Conservation (phyloP, 2,329 filamentous ascomycete species). For the Curvularia sp. region DNA sequence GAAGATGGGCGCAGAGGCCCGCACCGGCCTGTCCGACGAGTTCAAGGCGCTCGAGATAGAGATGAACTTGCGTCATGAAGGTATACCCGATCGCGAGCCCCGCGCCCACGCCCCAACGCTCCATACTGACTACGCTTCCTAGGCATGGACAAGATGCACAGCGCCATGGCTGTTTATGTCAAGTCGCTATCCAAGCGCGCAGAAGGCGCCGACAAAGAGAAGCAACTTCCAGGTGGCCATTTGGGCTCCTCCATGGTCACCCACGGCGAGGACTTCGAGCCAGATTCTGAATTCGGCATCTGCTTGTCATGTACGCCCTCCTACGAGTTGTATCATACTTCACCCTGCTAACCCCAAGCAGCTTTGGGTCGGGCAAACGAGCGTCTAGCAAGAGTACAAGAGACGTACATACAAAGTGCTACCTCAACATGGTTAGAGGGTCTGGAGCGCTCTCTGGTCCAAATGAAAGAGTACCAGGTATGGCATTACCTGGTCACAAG, state of each 20-base stretch:
- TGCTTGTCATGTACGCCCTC: conserved; percentile 72
- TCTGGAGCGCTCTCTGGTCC: conserved; percentile 84
- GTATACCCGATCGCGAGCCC: conserved; percentile 56
- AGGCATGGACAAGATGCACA: conserved; percentile 92
- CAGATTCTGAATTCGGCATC: conserved; percentile 88
- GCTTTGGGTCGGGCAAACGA: conserved; percentile 87
- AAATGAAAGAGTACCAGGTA: conserved; percentile 98
- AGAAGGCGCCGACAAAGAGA: conserved; percentile 87
- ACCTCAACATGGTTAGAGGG: conserved; percentile 88
- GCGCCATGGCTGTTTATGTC: conserved; percentile 82
- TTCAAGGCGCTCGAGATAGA: conserved; percentile 90
- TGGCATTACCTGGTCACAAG: conserved; percentile 30
- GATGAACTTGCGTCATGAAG: conserved; percentile 87
- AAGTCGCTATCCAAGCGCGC: conserved; percentile 86
- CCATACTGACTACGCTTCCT: conserved; percentile 15
- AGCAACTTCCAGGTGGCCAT: conserved; percentile 78
- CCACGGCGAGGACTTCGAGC: conserved; percentile 92
- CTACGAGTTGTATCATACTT: background rate
- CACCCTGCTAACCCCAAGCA: conserved; percentile 46
- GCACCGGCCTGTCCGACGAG: conserved; percentile 85
- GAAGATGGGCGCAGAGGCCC: conserved; percentile 90
- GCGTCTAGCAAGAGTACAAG: conserved; percentile 82
- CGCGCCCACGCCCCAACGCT: conserved; percentile 6
- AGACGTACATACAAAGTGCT: conserved; percentile 78
- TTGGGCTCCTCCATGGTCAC: conserved; percentile 84